Evolutionary conservation across 2,329 filamentous ascomycete species (phyloP).

Genomic region (Helminthosporium solani): DNA sequence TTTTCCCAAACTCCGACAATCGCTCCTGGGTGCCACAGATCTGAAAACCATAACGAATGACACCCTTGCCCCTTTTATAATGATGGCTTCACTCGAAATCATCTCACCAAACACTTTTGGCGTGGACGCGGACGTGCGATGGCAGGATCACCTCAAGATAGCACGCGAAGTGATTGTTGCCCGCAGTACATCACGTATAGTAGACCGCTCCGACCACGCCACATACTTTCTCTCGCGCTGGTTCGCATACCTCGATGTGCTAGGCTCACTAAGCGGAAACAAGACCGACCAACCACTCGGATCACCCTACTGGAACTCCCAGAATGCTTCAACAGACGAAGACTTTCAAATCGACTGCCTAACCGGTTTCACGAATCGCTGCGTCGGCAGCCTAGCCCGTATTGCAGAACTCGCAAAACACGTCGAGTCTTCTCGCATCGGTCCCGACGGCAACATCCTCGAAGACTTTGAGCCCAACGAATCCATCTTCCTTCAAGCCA

Average conservation of each 20-base stretch:
- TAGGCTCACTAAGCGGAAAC: slow-evolving; percentile 68
- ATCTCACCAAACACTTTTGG: slow-evolving; percentile 75
- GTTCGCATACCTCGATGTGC: slow-evolving; percentile 81
- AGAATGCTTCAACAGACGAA: slow-evolving; percentile 56
- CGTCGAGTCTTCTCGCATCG: slow-evolving; percentile 67
- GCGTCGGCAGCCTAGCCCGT: slow-evolving; percentile 68
- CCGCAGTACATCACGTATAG: slow-evolving; percentile 60
- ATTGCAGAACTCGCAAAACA: slow-evolving; percentile 70
- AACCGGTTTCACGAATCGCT: slow-evolving; percentile 73
- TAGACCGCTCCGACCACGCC: slow-evolving; percentile 53
- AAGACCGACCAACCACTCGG: slow-evolving; percentile 47
- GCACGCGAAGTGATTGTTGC: slow-evolving; percentile 73
- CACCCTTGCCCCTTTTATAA: slow-evolving; percentile 77
- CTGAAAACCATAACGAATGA: slow-evolving; percentile 67
- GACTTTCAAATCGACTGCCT: slow-evolving; percentile 76
- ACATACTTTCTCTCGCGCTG: slow-evolving; percentile 76
- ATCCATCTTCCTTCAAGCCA: slow-evolving; percentile 58
- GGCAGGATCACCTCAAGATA: slow-evolving; percentile 76
- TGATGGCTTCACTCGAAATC: slow-evolving; percentile 81
- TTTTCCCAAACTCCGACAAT: slow-evolving; percentile 69
- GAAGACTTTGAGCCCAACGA: slow-evolving; percentile 60
- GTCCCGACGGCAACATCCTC: slow-evolving; percentile 52
- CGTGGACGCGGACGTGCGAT: slow-evolving; percentile 69
- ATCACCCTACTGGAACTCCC: slow-evolving; percentile 44
- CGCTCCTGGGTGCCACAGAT: slow-evolving; percentile 55